Percentiles rank a stretch among this genome's conserved stretches.
Evolutionary conservation across 2,329 filamentous ascomycete genomes (phyloP).

Genomic region (Fusarium fracticaudum): DNA sequence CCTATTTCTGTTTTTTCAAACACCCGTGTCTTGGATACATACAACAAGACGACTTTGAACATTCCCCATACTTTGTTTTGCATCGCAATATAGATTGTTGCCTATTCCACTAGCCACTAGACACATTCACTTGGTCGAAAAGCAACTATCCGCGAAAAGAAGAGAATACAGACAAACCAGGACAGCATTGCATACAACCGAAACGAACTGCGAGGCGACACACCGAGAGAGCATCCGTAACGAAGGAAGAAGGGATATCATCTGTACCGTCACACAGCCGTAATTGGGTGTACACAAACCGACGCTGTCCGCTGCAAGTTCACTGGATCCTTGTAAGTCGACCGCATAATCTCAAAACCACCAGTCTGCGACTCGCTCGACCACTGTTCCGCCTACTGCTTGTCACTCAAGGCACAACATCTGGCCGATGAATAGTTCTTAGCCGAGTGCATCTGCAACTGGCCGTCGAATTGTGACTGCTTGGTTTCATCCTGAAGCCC

Average conservation of each 20-base stretch:
- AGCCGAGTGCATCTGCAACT: constrained; percentile 41
- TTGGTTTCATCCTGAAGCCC: constrained; percentile 16
- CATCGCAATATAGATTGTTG: constrained; percentile 6
- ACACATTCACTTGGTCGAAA: constrained; percentile 5
- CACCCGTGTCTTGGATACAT: constrained; percentile 12
- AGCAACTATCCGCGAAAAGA: constrained; percentile 19
- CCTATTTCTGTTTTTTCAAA: constrained; percentile 24
- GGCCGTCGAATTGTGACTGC: constrained; percentile 40
- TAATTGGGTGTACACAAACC: constrained; percentile 31
- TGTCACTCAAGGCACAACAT: constrained; percentile 31
- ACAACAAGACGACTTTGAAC: constrained; percentile 9
- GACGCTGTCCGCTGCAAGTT: constrained; percentile 6
- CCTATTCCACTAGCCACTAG: not conserved
- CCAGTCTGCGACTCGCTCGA: constrained; percentile 8
- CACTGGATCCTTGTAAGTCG: constrained; percentile 41
- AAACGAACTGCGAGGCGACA: constrained; percentile 31
- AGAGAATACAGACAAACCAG: not conserved
- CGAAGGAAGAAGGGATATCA: constrained; percentile 6
- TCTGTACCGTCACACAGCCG: constrained; percentile 16
- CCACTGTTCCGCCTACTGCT: constrained; percentile 3
- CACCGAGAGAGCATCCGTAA: not conserved
- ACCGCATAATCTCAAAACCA: constrained; percentile 18
- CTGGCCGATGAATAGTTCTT: constrained; percentile 29
- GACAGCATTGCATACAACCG: constrained; percentile 13
- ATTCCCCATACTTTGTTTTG: constrained; percentile 7